Percentiles rank a stretch among this genome's conserved stretches.
Conservation (phyloP, 495 filamentous ascomycete species). For the Aspergillus nidulans region DNA sequence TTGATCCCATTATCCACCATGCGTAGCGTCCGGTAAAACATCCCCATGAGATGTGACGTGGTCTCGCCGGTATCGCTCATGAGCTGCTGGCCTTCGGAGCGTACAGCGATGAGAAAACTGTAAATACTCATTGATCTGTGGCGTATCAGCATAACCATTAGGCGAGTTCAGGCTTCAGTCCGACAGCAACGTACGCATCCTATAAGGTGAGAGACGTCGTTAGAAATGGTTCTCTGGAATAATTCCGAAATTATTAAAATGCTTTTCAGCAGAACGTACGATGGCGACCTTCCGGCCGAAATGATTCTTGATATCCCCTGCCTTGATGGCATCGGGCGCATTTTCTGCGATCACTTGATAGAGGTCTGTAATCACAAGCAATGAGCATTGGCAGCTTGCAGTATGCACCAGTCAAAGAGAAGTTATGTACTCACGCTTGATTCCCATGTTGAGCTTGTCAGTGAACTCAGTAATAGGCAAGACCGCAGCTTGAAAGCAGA, state of each 20-base stretch:
- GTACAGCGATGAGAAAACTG: conserved; percentile 95
- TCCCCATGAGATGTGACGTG: conserved; percentile 96
- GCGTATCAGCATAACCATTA: conserved; percentile 15
- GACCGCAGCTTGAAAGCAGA: not conserved
- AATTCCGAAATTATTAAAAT: not conserved
- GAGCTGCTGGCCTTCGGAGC: conserved; percentile 92
- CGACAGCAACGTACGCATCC: conserved; percentile 71
- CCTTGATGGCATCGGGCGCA: conserved; percentile 88
- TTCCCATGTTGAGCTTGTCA: conserved; percentile 64
- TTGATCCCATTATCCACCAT: conserved; percentile 99
- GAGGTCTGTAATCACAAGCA: conserved; percentile 49
- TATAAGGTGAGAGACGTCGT: conserved; percentile 26
- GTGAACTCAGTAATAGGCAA: not conserved
- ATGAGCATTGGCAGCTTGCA: conserved; percentile 1
- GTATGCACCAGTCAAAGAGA: not conserved
- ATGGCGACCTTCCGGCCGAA: conserved; percentile 97
- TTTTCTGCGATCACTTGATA: conserved; percentile 87
- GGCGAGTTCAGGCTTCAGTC: not conserved
- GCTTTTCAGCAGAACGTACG: conserved; percentile 42
- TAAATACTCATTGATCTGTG: conserved; percentile 96
- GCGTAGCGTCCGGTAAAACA: conserved; percentile 97
- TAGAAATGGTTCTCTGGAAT: conserved; percentile 7
- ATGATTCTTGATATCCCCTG: conserved; percentile 96
- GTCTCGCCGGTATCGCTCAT: conserved; percentile 92
- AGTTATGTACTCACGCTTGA: conserved; percentile 58